Percentiles rank a stretch among this genome's conserved stretches.
Evolutionary conservation across 108 stramenopile species (phyloP).

Genomic region (Conticribra guillardii): DNA sequence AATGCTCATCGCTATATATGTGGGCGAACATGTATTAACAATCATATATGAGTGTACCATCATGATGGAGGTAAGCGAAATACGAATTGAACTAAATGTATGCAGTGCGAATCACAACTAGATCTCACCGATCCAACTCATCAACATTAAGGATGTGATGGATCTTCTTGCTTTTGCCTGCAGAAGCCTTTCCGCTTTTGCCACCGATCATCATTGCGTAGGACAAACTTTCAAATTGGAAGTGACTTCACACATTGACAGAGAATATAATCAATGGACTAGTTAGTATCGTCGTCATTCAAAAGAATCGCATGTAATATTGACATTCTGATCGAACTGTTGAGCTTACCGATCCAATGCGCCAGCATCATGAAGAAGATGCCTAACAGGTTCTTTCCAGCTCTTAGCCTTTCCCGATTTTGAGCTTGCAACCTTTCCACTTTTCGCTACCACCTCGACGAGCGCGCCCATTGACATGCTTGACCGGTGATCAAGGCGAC

Average conservation of each 20-base stretch:
- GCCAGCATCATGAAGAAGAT: neutral
- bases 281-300: neutral
- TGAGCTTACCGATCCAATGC: neutral
- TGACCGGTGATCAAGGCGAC: too few species aligned
- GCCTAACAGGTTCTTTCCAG: neutral
- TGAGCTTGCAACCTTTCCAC: too few species aligned
- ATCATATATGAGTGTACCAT: too few species aligned
- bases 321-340: neutral
- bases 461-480: too few species aligned
- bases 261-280: neutral
- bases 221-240: neutral
- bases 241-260: neutral
- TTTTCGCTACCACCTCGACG: too few species aligned
- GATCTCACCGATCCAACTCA: neutral
- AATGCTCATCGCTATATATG: neutral
- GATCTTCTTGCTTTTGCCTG: too few species aligned
- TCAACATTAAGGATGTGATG: neutral
- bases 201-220: neutral
- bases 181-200: neutral
- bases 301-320: neutral
- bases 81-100: neutral
- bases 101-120: neutral
- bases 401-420: too few species aligned
- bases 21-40: too few species aligned
- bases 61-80: neutral